Percentiles rank a stretch among this genome's conserved stretches.
Conservation (phyloP, 2,329 filamentous ascomycete species). For the Botrytis deweyae region DNA sequence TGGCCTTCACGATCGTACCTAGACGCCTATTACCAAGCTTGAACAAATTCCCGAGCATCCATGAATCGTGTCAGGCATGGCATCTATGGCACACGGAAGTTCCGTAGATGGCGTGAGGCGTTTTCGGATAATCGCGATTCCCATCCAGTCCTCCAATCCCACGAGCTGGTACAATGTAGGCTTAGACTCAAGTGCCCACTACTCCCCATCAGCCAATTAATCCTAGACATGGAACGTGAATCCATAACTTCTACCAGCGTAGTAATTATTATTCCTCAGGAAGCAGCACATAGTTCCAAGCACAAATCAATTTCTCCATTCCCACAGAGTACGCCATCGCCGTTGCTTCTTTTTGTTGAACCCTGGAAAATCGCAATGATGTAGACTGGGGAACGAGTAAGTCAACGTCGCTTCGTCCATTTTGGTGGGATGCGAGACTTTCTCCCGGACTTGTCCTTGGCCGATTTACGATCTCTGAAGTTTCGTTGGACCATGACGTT, state of each 20-base stretch:
- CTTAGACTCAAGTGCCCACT: neutral
- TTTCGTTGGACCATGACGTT: neutral
- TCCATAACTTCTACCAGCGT: neutral
- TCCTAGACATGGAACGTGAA: neutral
- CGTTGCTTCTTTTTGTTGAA: neutral
- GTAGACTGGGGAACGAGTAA: slow-evolving; percentile 7
- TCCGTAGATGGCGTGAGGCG: slow-evolving; percentile 5
- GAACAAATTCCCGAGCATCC: slow-evolving; percentile 12
- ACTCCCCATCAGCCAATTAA: neutral
- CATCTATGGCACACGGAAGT: neutral
- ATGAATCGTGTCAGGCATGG: slow-evolving; percentile 7
- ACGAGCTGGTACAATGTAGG: neutral
- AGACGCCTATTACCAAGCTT: neutral
- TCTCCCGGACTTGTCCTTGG: neutral
- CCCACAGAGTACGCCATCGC: neutral
- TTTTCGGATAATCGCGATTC: slow-evolving; percentile 5
- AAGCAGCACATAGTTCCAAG: neutral
- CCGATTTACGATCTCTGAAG: neutral
- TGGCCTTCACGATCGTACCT: neutral
- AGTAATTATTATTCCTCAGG: neutral
- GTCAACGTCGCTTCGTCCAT: neutral
- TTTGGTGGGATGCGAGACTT: too few relatives aligned
- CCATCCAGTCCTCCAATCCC: neutral
- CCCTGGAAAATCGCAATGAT: neutral
- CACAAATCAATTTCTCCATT: slow-evolving; percentile 5